Percentiles rank a stretch among this genome's conserved stretches.
These are phyloP conservation scores for Penicillium psychrofluorescens DNA, from an alignment of 495 filamentous ascomycete genomes.

Conservation along the genomic window DNA sequence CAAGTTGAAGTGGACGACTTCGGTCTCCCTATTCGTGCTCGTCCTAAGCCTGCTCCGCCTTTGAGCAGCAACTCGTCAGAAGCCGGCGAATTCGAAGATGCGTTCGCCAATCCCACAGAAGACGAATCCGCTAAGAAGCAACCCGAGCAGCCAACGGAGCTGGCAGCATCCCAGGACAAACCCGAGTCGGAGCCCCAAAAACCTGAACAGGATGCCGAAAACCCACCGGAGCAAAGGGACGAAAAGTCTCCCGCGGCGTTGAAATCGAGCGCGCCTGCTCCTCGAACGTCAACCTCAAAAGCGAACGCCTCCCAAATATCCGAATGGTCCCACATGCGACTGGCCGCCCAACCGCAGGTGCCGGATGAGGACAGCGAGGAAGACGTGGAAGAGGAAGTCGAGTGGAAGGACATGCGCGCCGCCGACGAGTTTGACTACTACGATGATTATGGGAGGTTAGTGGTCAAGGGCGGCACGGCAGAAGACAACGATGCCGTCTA, in stretches of 20 bases:
- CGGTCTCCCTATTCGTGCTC: slow-evolving; percentile 35
- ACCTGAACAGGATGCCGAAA: neutral
- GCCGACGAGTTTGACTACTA: slow-evolving; percentile 89
- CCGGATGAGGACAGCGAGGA: slow-evolving; percentile 32
- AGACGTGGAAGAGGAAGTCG: slow-evolving; percentile 50
- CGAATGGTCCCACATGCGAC: slow-evolving; percentile 87
- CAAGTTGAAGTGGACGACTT: slow-evolving; percentile 35
- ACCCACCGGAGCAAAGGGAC: neutral
- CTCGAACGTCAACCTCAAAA: slow-evolving; percentile 15
- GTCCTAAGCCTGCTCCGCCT: slow-evolving; percentile 9
- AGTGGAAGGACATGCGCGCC: slow-evolving; percentile 92
- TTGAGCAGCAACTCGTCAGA: slow-evolving; percentile 9
- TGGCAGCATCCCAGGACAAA: neutral
- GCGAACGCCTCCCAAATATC: slow-evolving; percentile 41
- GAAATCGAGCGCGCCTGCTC: neutral
- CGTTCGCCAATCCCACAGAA: no score
- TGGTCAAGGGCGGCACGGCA: slow-evolving; percentile 69
- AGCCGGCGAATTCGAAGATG: neutral
- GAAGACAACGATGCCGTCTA: slow-evolving; percentile 69
- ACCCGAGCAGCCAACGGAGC: neutral
- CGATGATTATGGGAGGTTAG: slow-evolving; percentile 81
- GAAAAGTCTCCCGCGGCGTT: neutral
- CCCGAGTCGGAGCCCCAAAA: neutral
- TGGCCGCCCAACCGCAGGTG: slow-evolving; percentile 45
- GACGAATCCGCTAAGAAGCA: slow-evolving; percentile 1